Base-by-base conservation (phyloP, 306 rosid genomes). In the Casuarina glauca region DNA sequence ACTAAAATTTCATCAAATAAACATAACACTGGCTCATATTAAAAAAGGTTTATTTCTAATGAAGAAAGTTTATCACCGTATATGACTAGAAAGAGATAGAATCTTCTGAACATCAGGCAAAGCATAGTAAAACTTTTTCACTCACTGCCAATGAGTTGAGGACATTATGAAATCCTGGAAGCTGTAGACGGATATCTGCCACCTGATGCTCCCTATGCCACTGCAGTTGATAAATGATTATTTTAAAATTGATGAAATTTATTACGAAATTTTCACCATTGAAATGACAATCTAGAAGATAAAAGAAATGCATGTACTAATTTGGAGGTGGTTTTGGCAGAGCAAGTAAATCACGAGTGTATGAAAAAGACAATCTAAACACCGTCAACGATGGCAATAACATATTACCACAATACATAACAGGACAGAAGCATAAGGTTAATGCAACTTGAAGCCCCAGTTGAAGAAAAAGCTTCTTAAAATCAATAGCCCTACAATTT, bases 91-190 rank as follows among this genome's bases (percentile, higher is more conserved):
- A 20, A 58, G 64, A 58, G 35, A 58, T 12, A 8, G 64, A 13
- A 58, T 11, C 64, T 58, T 58, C 6, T 58, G 64, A 58, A 32
- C 1, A 9, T 58, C 0, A 58, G 7, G 41, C 35, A 20, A 58
- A 58, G 26, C 36, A 6, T 7, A 7, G 41, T 39, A 54, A 3
- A 20, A n/a, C 9, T 17, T 43, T 26, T 44, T 19, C 11, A 70
- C 86, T 79, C 52, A 83, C 83, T 35, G 81, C 83, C 46, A 79
- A 50, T 26, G 86, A 83, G 71, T 79, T 83, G 71, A 83, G 78
- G 52, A 83, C 78, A 38, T 83, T 83, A 64, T 83, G 79, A 79
- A 71, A 55, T 45, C 81, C 83, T 2, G 87, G 78, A 71, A 79
- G 55, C 75, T 70, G 81, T 72, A 83, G 49, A 71, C 73, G 71